Conservation (phyloP, 768 basidiomycete species). For the Pleurotus pulmonarius region DNA sequence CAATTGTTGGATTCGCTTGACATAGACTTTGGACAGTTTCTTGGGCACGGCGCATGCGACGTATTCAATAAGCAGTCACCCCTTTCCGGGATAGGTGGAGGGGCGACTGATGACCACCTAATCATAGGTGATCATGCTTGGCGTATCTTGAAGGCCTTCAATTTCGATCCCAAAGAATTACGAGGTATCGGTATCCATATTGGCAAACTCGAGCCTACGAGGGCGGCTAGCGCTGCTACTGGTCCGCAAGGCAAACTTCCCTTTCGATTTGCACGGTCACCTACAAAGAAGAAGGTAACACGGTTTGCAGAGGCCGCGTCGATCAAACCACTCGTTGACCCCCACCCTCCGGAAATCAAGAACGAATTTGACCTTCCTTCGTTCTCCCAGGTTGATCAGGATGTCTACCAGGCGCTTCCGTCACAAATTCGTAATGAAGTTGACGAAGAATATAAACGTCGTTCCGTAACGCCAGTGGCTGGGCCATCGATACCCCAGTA, state of each 20-base stretch:
- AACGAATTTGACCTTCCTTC: constrained; percentile 51
- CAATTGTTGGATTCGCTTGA: background rate
- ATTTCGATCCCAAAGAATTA: constrained; percentile 82
- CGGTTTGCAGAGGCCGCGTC: constrained; percentile 2
- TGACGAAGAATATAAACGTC: constrained; percentile 60
- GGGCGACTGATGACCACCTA: constrained; percentile 68
- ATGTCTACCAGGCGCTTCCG: constrained; percentile 69
- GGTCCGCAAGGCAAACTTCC: constrained; percentile 58
- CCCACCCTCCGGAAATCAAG: background rate
- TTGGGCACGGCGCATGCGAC: constrained; percentile 88
- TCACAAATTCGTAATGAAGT: constrained; percentile 66
- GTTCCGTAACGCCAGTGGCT: constrained; percentile 46
- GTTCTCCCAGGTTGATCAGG: constrained; percentile 72
- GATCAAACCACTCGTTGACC: constrained; percentile 10
- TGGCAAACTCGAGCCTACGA: constrained; percentile 71
- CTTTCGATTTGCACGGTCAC: constrained; percentile 38
- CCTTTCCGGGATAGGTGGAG: constrained; percentile 55
- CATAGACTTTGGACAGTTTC: constrained; percentile 49
- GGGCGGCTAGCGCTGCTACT: constrained; percentile 25
- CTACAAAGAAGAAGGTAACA: background rate
- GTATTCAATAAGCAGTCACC: constrained; percentile 72
- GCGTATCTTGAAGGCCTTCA: constrained; percentile 66
- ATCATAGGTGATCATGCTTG: constrained; percentile 77
- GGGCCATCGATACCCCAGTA: constrained; percentile 11
- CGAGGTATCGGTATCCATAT: constrained; percentile 91